Base-by-base conservation (phyloP, 129 eudicot species). In the Silybum marianum region DNA sequence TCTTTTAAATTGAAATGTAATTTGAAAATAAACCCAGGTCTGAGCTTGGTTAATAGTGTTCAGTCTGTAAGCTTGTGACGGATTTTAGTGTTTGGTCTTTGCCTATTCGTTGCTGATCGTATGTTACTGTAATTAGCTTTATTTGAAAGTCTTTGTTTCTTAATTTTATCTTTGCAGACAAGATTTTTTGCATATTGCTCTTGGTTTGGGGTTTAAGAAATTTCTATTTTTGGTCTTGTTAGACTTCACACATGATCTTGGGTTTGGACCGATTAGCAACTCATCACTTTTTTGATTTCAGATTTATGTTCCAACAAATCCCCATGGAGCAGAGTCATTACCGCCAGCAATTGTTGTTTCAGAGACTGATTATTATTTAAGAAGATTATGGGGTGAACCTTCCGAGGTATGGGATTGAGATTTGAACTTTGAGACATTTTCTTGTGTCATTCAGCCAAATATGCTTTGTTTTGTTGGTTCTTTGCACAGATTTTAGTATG, bases 311-410 rank as follows among this genome's bases (percentile, higher is more conserved):
- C 88, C 99, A 72, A 86, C 97, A 11, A 95, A 95, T 81, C 99
- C 99, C 44, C 98, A 91, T 34, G 99, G 99, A 76, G 98, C 99
- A n/a, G 93, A 95, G 81, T 85, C 96, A 8, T 91, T 95, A 81
- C 99, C 99, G 38, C 99, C 99, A 40, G 95, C 91, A 85, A 95
- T 95, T 72, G 93, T 95, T 79, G 99, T 93, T 69, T 24, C 99
- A 23, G 98, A 95, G 81, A 77, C 98, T 65, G 99, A 95, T 82
- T 85, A 82, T 76, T 91, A 89, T 86, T 82, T 93, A 78, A 87
- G 99, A 87, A 95, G 99, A 86, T 91, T 95, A 82, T 95, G 99
- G 99, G 99, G 99, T 82, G 90, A 89, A 42, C 99, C 99, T 39
- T 89, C 92, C 44, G 90, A 95, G 97, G 99, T 95, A 92, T 75